These are phyloP conservation scores for Steccherinum ochraceum DNA, from an alignment of 768 basidiomycete species.

Conservation along the genomic window DNA sequence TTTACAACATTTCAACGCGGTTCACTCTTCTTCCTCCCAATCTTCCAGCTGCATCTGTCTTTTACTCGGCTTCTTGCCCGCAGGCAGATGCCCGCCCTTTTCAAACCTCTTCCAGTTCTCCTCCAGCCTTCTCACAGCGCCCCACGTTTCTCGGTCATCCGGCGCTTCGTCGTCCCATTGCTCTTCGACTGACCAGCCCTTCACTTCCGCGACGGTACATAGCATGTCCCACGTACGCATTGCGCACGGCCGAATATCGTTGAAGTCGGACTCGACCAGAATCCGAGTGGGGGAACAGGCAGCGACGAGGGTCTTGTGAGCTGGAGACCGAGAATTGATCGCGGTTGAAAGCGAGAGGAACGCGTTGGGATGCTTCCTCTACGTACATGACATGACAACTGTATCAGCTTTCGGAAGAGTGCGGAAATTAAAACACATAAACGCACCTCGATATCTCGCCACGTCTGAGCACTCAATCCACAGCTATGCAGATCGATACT, in stretches of 20 bases:
- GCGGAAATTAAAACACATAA: not conserved
- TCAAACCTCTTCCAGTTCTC: slow-evolving; percentile 67
- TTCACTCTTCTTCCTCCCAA: no score
- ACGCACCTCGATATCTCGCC: slow-evolving; percentile 68
- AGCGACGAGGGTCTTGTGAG: slow-evolving; percentile 57
- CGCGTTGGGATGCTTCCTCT: slow-evolving; percentile 70
- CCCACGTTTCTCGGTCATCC: slow-evolving; percentile 40
- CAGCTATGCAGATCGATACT: slow-evolving; percentile 91
- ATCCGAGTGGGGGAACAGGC: slow-evolving; percentile 60
- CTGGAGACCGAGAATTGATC: slow-evolving; percentile 70
- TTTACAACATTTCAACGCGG: no score
- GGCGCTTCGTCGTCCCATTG: slow-evolving; percentile 36
- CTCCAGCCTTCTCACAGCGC: slow-evolving; percentile 60
- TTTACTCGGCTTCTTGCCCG: slow-evolving; percentile 11
- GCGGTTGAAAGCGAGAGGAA: slow-evolving; percentile 86
- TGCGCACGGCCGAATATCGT: slow-evolving; percentile 54
- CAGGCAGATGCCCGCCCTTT: slow-evolving; percentile 34
- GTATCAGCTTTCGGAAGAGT: not conserved
- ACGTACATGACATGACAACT: slow-evolving; percentile 6
- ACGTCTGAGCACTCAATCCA: slow-evolving; percentile 72
- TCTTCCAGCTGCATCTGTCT: no score
- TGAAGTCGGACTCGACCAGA: slow-evolving; percentile 82
- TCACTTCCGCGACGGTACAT: slow-evolving; percentile 61
- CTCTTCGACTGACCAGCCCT: slow-evolving; percentile 69
- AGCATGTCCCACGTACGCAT: slow-evolving; percentile 75